phyloP scores from a whole-genome alignment of 2,329 filamentous ascomycete genomes.

The Pestalotiopsis sp. region DNA sequence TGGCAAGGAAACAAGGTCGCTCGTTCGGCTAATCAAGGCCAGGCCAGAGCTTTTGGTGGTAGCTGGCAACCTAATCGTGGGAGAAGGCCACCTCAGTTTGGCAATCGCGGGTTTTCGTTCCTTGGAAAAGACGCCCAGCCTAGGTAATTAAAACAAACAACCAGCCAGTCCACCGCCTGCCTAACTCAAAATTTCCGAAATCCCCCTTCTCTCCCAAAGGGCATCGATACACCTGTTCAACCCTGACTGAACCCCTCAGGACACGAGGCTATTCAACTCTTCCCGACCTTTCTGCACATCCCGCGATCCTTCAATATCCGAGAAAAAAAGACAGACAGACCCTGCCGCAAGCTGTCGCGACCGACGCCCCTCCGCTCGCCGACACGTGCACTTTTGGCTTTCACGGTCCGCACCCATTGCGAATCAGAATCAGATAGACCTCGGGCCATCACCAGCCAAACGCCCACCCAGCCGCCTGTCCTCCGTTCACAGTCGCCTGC shows the following conservation, averaged over 20 bases:
- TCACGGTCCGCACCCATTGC: neutral
- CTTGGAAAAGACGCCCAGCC: neutral
- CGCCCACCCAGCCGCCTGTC: neutral
- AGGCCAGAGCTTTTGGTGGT: constrained; percentile 2
- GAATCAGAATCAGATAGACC: neutral
- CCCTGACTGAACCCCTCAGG: neutral
- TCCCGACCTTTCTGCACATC: neutral
- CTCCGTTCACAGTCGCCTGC: neutral
- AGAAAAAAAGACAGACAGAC: neutral
- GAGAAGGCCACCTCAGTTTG: neutral
- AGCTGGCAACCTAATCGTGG: neutral
- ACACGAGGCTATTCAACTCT: neutral
- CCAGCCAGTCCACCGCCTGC: constrained; percentile 13
- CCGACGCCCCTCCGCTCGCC: neutral
- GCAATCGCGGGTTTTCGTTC: neutral
- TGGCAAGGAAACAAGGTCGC: constrained; percentile 1
- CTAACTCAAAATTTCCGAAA: constrained; percentile 12
- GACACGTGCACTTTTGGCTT: neutral
- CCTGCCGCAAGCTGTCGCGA: neutral
- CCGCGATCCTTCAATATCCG: neutral
- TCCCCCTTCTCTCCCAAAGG: neutral
- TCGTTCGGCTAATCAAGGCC: constrained; percentile 5
- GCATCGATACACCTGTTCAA: neutral
- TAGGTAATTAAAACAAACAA: neutral
- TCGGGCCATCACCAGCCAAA: neutral